Evolutionary conservation across 169 alveolate species (phyloP).

Genomic region (Pseudocohnilembus persalinus): DNA sequence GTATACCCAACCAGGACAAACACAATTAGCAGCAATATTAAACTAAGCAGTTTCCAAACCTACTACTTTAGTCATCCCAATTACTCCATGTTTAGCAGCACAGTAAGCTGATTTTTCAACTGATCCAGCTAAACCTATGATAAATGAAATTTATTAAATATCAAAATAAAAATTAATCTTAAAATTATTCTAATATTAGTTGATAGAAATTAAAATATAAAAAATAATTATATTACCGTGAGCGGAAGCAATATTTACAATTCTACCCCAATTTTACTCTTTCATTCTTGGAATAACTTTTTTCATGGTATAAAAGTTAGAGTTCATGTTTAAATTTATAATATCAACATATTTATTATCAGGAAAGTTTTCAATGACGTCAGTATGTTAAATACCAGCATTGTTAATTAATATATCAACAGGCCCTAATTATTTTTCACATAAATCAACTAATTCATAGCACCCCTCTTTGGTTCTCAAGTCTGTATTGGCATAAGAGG

Average conservation of each 20-base stretch:
- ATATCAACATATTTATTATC: slow-evolving; percentile 31
- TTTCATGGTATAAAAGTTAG: slow-evolving; percentile 35
- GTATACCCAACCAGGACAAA: slow-evolving; percentile 48
- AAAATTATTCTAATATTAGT: neutral
- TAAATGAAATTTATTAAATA: neutral
- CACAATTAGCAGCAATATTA: slow-evolving; percentile 28
- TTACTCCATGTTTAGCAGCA: slow-evolving; percentile 47
- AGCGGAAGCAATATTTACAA: slow-evolving; percentile 42
- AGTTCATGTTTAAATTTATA: slow-evolving; percentile 25
- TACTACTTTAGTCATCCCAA: slow-evolving; percentile 42
- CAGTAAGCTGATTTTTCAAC: slow-evolving; percentile 36
- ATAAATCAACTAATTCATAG: slow-evolving; percentile 13
- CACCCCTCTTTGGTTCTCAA: slow-evolving; percentile 12
- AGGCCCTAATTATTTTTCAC: slow-evolving; percentile 9
- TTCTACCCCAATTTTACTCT: slow-evolving; percentile 42
- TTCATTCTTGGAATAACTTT: slow-evolving; percentile 32
- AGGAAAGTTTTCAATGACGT: slow-evolving; percentile 25
- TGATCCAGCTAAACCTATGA: slow-evolving; percentile 40
- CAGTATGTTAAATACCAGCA: slow-evolving; percentile 45
- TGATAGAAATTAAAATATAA: neutral
- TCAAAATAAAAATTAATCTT: neutral
- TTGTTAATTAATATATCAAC: slow-evolving; percentile 36
- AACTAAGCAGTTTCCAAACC: slow-evolving; percentile 42
- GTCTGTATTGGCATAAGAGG: slow-evolving; percentile 26
- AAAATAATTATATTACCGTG: slow-evolving; percentile 27